Conservation (phyloP, 2,329 filamentous ascomycete genomes). For the Pyricularia grisea region DNA sequence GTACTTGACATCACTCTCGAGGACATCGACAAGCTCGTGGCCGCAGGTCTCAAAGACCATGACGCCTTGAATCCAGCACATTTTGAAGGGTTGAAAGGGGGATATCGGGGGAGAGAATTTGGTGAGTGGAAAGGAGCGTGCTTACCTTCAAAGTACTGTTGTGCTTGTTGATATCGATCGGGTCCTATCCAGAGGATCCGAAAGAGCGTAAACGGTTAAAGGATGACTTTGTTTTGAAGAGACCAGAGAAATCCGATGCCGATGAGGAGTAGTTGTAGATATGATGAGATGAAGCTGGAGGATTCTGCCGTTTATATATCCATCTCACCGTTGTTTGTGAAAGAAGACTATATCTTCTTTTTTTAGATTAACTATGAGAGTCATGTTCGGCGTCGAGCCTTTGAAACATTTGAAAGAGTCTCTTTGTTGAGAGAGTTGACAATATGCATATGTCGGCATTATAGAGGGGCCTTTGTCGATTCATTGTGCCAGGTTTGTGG, state of each 20-base stretch:
- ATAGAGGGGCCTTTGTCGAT: not conserved
- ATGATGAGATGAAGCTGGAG: not conserved
- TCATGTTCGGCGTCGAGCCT: not conserved
- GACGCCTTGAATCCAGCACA: conserved; percentile 2
- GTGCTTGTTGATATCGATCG: not conserved
- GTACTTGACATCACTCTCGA: not conserved
- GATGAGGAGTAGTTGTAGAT: not conserved
- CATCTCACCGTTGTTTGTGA: not conserved
- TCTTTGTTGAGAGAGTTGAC: not conserved
- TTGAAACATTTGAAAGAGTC: not conserved
- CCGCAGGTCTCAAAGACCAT: conserved; percentile 2
- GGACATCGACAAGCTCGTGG: not conserved
- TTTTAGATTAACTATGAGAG: not conserved
- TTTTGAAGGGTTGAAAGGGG: not conserved
- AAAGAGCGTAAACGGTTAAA: not conserved
- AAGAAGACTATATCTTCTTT: not conserved
- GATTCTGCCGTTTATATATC: not conserved
- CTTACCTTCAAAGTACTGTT: not conserved
- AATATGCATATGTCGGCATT: not conserved
- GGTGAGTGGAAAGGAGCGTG: not conserved
- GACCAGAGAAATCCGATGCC: not conserved
- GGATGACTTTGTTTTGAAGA: not conserved
- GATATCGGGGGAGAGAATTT: not conserved
- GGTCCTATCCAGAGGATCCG: not conserved
- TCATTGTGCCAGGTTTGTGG: not conserved